Conservation (phyloP, 495 filamentous ascomycete species). For the Corynascus novoguineensis region DNA sequence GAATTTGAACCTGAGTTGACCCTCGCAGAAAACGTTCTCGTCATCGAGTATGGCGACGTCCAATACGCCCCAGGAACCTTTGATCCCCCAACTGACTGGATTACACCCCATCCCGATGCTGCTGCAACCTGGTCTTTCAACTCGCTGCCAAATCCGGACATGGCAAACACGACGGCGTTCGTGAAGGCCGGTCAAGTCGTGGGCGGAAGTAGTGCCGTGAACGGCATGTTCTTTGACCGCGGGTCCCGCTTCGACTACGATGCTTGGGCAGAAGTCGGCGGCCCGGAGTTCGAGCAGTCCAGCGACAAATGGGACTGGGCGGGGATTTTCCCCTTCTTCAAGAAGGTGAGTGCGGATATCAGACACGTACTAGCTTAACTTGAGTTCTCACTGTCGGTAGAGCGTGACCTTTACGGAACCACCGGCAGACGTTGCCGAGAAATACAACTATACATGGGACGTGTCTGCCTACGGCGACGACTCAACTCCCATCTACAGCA, state of each 20-base stretch:
- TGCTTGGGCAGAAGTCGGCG: conserved; percentile 47
- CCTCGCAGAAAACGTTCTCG: conserved; percentile 35
- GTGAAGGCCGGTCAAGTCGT: conserved; percentile 35
- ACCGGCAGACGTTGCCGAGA: conserved; percentile 4
- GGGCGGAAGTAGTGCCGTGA: conserved; percentile 43
- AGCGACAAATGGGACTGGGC: conserved; percentile 31
- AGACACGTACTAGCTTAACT: neutral
- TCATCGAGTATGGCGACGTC: conserved; percentile 42
- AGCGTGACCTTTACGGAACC: conserved; percentile 28
- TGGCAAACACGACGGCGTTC: conserved; percentile 29
- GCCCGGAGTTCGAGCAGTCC: conserved; percentile 19
- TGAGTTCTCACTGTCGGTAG: neutral
- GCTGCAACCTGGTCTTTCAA: conserved; percentile 26
- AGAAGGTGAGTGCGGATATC: conserved; percentile 24
- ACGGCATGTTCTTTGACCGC: conserved; percentile 40
- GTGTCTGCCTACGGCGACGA: conserved; percentile 21
- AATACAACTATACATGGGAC: conserved; percentile 26
- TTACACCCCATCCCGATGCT: neutral
- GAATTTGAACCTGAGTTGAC: neutral
- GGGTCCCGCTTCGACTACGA: conserved; percentile 41
- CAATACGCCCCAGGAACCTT: conserved; percentile 19
- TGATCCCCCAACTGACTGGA: conserved; percentile 21
- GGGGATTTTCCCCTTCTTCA: conserved; percentile 40
- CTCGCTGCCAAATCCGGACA: conserved; percentile 32
- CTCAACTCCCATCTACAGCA: conserved; percentile 17